phyloP scores from a whole-genome alignment of 495 filamentous ascomycete genomes.

The Penicillium maclennaniae region DNA sequence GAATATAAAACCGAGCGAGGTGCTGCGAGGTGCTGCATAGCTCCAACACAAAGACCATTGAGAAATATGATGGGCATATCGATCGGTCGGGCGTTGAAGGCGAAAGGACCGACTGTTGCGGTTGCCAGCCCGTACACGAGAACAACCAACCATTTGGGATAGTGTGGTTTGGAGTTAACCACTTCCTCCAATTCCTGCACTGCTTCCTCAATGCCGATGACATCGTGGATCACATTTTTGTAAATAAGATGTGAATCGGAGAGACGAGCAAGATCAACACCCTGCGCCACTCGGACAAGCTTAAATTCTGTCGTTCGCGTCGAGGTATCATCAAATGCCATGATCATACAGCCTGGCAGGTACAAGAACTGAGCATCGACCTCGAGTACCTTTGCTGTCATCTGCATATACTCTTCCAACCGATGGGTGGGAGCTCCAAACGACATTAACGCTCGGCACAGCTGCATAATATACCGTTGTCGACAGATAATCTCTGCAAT shows the following conservation, averaged over 20 bases:
- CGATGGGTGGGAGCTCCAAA: constrained; percentile 73
- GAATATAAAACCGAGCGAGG: constrained; percentile 68
- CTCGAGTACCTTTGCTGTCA: constrained; percentile 79
- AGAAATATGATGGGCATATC: constrained; percentile 84
- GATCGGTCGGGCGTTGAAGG: constrained; percentile 76
- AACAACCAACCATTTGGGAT: constrained; percentile 62
- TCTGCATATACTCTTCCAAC: constrained; percentile 79
- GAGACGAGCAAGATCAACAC: constrained; percentile 77
- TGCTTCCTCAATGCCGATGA: constrained; percentile 77
- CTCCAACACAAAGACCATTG: constrained; percentile 74
- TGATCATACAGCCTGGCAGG: constrained; percentile 88
- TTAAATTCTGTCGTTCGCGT: constrained; percentile 90
- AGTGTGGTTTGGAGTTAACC: constrained; percentile 60
- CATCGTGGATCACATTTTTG: constrained; percentile 86
- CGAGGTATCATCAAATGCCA: constrained; percentile 82
- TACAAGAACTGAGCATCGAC: constrained; percentile 88
- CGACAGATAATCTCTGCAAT: constrained; percentile 77
- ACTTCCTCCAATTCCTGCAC: constrained; percentile 64
- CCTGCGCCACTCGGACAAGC: constrained; percentile 68
- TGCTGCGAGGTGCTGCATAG: constrained; percentile 72
- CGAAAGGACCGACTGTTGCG: constrained; percentile 74
- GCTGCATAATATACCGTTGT: constrained; percentile 77
- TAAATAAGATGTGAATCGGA: constrained; percentile 82
- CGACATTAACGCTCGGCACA: constrained; percentile 78
- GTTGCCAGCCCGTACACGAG: constrained; percentile 77